These are phyloP conservation scores for Talaromyces sp. DNA, from an alignment of 2,329 filamentous ascomycete species.

Conservation along the genomic window DNA sequence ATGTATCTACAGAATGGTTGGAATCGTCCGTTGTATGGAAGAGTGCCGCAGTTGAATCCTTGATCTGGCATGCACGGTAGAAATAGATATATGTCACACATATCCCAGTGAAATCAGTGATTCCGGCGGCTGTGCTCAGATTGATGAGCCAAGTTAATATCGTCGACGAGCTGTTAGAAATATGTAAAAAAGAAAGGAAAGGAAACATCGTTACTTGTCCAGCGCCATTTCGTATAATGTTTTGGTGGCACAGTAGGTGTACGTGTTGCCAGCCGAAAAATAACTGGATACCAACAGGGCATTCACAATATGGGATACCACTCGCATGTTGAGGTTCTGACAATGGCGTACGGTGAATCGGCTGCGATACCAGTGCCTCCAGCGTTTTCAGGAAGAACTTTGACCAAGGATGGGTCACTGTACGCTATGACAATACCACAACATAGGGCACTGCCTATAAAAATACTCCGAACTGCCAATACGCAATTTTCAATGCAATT, in stretches of 20 bases:
- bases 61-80: conserved; percentile 56
- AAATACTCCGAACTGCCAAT: conserved; percentile 76
- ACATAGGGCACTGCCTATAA: conserved; percentile 65
- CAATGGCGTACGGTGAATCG: conserved; percentile 68
- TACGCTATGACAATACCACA: conserved; percentile 70
- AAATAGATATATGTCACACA: conserved; percentile 59
- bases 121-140: conserved; percentile 36
- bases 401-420: conserved; percentile 41
- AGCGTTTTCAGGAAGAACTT: conserved; percentile 46
- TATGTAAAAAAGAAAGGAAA: conserved; percentile 63
- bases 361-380: conserved; percentile 38
- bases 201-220: conserved; percentile 58
- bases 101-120: conserved; percentile 63
- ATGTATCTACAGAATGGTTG: conserved; percentile 62
- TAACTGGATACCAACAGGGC: conserved; percentile 66
- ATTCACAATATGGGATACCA: conserved; percentile 62
- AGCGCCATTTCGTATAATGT: conserved; percentile 65
- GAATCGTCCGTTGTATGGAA: conserved; percentile 63
- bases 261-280: conserved; percentile 69
- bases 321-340: conserved; percentile 57
- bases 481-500: conserved; percentile 67
- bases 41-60: conserved; percentile 46
- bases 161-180: conserved; percentile 46
- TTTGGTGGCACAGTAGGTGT: conserved; percentile 66
- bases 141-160: conserved; percentile 61